These are phyloP conservation scores for Colletotrichum acutatum DNA, from an alignment of 2,329 filamentous ascomycete species.

Conservation along the genomic window DNA sequence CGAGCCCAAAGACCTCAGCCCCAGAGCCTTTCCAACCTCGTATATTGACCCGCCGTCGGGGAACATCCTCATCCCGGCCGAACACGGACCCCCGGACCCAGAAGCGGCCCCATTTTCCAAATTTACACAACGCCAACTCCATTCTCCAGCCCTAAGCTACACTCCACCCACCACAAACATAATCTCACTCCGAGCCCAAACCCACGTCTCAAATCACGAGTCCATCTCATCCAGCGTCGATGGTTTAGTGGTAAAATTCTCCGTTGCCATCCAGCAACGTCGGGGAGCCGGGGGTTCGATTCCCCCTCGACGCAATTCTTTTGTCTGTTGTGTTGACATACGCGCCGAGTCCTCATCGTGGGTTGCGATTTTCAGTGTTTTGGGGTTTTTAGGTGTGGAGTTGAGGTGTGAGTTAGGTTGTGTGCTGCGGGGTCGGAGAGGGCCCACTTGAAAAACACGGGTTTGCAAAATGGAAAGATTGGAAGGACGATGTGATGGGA, in stretches of 20 bases:
- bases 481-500: no score
- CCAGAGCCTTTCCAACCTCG: no score
- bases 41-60: no score
- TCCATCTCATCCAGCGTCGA: conserved; percentile 1
- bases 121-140: neutral
- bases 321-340: neutral
- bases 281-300: conserved; percentile 35
- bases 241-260: conserved; percentile 36
- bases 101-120: no score
- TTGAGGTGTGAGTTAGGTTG: neutral
- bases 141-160: no score
- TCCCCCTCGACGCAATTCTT: conserved; percentile 29
- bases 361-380: neutral
- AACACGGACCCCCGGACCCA: no score
- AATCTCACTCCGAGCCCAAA: accelerated
- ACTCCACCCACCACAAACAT: neutral
- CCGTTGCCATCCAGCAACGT: conserved; percentile 33
- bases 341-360: neutral
- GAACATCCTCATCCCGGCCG: no score
- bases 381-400: neutral
- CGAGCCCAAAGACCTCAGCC: no score
- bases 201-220: neutral
- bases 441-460: neutral
- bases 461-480: no score
- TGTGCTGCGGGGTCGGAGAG: neutral